Evolutionary conservation across 164 flowering plant genomes (phyloP).

Genomic region (Magnolia officinalis): DNA sequence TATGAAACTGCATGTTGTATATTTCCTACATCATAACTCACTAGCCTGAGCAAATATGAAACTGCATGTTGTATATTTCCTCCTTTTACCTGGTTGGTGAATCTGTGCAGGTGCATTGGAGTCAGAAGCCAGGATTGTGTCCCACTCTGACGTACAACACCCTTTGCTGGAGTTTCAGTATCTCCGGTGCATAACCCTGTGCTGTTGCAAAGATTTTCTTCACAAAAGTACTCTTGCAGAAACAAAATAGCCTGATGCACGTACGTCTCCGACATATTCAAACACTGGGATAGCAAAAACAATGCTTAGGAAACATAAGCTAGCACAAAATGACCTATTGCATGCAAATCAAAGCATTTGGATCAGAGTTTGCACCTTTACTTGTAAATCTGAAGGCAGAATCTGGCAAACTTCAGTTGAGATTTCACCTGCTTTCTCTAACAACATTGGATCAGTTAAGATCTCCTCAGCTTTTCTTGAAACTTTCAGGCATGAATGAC

Average conservation of each 20-base stretch:
- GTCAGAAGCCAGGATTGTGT: background rate
- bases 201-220: slow-evolving; percentile 19
- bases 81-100: background rate
- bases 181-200: slow-evolving; percentile 16
- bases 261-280: slow-evolving; percentile 10
- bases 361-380: slow-evolving; percentile 11
- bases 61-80: background rate
- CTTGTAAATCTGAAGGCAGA: slow-evolving; percentile 14
- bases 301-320: background rate
- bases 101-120: background rate
- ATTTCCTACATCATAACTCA: too few species aligned
- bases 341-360: background rate
- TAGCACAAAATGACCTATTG: background rate
- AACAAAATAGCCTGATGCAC: slow-evolving; percentile 12
- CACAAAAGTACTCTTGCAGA: slow-evolving; percentile 19
- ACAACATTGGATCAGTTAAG: slow-evolving; percentile 14
- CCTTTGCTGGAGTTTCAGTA: background rate
- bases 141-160: background rate
- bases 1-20: too few species aligned
- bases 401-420: slow-evolving; percentile 15
- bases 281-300: slow-evolving; percentile 14
- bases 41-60: too few species aligned
- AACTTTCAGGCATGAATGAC: slow-evolving; percentile 14
- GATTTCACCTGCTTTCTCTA: slow-evolving; percentile 12
- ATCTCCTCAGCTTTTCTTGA: slow-evolving; percentile 13